These are phyloP conservation scores for Novymonas esmeraldas DNA, from an alignment of 208 protist species.

Conservation along the genomic window DNA sequence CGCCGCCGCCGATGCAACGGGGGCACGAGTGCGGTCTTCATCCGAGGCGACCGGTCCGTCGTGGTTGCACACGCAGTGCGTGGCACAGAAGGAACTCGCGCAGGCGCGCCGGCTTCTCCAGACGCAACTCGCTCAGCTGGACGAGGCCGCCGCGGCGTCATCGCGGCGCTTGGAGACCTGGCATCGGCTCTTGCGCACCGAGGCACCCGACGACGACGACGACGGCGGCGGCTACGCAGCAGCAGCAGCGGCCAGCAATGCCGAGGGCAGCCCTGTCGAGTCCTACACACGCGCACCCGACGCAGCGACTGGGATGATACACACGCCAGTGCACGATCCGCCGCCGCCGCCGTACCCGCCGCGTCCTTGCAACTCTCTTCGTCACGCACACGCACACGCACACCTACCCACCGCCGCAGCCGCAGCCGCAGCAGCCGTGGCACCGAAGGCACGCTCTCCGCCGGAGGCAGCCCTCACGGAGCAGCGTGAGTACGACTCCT, in stretches of 20 bases:
- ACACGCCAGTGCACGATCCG: conserved; percentile 1
- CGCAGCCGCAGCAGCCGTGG: conserved; percentile 1
- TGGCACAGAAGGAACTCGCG: conserved; percentile 20
- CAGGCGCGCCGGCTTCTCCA: conserved; percentile 2
- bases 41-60: background rate
- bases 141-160: conserved; percentile 12
- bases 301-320: conserved; percentile 2
- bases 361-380: too few species aligned
- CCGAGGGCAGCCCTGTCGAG: too few species aligned
- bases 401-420: too few species aligned
- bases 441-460: too few species aligned
- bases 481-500: too few species aligned
- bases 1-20: background rate
- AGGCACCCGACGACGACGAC: conserved; percentile 19
- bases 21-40: too few species aligned
- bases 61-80: conserved; percentile 19
- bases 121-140: conserved; percentile 21
- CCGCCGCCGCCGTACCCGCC: background rate
- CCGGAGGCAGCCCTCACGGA: too few species aligned
- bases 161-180: conserved; percentile 21
- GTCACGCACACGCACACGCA: too few species aligned
- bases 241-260: background rate
- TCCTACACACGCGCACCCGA: background rate
- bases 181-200: conserved; percentile 32
- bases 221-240: background rate